phyloP scores from a whole-genome alignment of 75 land plant genomes.

The Cupressus sempervirens region DNA sequence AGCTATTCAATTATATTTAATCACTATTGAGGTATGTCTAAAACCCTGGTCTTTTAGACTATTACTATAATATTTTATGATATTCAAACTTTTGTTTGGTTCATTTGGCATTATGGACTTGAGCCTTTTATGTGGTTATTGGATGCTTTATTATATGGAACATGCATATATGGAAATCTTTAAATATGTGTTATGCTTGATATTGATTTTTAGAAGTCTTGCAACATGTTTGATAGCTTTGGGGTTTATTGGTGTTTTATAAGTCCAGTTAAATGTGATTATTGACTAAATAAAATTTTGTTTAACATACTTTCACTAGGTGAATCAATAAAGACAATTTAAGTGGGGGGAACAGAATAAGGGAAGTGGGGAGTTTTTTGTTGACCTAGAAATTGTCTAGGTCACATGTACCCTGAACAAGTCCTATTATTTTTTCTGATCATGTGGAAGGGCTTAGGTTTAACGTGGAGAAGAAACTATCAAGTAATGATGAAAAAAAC shows the following conservation, averaged over 20 bases:
- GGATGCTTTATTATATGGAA: neutral
- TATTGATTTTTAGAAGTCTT: neutral
- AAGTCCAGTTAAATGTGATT: too few relatives aligned
- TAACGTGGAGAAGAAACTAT: neutral
- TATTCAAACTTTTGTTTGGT: neutral
- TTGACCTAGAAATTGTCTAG: too few relatives aligned
- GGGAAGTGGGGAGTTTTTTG: too few relatives aligned
- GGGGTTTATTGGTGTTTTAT: neutral
- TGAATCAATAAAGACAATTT: too few relatives aligned
- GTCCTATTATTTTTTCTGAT: too few relatives aligned
- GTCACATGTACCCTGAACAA: too few relatives aligned
- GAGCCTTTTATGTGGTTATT: neutral
- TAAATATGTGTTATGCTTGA: neutral
- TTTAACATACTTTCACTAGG: too few relatives aligned
- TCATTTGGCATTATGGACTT: neutral
- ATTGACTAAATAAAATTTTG: too few relatives aligned
- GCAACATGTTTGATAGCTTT: neutral
- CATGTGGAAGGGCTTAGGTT: too few relatives aligned
- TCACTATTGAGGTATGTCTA: slow-evolving; percentile 78
- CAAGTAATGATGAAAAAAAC: neutral
- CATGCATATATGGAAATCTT: too few relatives aligned
- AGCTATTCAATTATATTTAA: slow-evolving; percentile 93
- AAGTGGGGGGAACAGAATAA: too few relatives aligned
- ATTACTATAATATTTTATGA: neutral
- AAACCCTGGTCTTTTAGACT: neutral